Conservation (phyloP, 352 stramenopile species). For the Globisporangium uncinulatum region DNA sequence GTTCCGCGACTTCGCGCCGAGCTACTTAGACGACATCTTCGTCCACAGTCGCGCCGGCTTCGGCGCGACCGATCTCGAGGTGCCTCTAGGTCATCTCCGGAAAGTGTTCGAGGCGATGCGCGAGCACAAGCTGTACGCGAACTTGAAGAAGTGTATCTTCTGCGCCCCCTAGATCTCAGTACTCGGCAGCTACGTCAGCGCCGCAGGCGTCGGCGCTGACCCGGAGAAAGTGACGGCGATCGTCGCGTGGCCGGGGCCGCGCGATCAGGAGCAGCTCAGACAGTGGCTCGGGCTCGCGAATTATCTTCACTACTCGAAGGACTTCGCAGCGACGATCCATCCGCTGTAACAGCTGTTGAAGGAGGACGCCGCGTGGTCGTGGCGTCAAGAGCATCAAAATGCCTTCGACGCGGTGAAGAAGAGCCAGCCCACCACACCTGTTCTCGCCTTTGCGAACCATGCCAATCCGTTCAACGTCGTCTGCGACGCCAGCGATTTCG, state of each 20-base stretch:
- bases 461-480: constrained; percentile 16
- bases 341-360: constrained; percentile 15
- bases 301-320: constrained; percentile 18
- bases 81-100: not conserved
- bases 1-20: not conserved
- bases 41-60: not conserved
- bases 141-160: constrained; percentile 7
- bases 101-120: not conserved
- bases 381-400: constrained; percentile 9
- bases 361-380: constrained; percentile 11
- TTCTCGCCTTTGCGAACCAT: constrained; percentile 11
- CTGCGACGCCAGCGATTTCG: constrained; percentile 13
- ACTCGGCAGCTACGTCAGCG: not conserved
- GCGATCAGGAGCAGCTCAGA: too few relatives aligned
- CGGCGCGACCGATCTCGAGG: not conserved
- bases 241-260: not conserved
- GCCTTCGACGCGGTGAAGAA: constrained; percentile 17
- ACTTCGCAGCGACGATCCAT: constrained; percentile 7
- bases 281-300: constrained; percentile 17
- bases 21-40: constrained; percentile 10
- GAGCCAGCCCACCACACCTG: constrained; percentile 6
- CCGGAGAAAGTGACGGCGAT: constrained; percentile 15
- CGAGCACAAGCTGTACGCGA: constrained; percentile 3
- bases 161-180: not conserved
- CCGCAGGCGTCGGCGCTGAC: constrained; percentile 10